These are phyloP conservation scores for Fusarium odoratissimum DNA, from an alignment of 2,329 filamentous ascomycete species.

Conservation along the genomic window DNA sequence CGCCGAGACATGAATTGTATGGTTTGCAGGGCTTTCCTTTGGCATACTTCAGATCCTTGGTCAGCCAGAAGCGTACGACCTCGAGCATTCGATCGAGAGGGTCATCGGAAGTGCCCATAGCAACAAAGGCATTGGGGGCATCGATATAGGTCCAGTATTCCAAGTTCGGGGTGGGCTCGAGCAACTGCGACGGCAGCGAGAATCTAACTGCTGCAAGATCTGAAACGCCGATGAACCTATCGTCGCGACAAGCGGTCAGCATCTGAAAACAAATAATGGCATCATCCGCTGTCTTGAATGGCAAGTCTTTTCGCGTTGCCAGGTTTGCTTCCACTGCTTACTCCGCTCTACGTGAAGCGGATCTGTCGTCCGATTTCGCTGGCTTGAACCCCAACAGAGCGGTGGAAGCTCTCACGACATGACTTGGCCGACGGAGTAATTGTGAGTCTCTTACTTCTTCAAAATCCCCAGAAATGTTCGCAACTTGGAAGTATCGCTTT, in stretches of 20 bases:
- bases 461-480: slow-evolving; percentile 89
- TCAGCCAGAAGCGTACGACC: slow-evolving; percentile 97
- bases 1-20: slow-evolving; percentile 95
- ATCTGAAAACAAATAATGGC: slow-evolving; percentile 5
- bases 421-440: slow-evolving; percentile 1
- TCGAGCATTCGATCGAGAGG: slow-evolving; percentile 93
- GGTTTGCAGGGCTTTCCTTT: slow-evolving; percentile 99
- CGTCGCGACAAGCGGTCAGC: slow-evolving; percentile 45
- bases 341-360: slow-evolving; percentile 25
- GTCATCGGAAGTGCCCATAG: slow-evolving; percentile 89
- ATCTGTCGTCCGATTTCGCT: slow-evolving; percentile 34
- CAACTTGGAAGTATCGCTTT: slow-evolving; percentile 87
- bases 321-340: slow-evolving; percentile 21
- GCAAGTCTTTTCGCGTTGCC: slow-evolving; percentile 4
- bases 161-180: slow-evolving; percentile 95
- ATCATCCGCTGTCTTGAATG: slow-evolving; percentile 11
- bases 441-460: slow-evolving; percentile 74
- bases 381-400: slow-evolving; percentile 16
- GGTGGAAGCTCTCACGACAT: slow-evolving; percentile 30
- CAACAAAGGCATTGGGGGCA: slow-evolving; percentile 87
- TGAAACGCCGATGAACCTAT: slow-evolving; percentile 92
- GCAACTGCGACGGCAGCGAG: slow-evolving; percentile 91
- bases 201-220: slow-evolving; percentile 97
- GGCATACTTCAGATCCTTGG: slow-evolving; percentile 98
- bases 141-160: slow-evolving; percentile 99